These are phyloP conservation scores for Geotrichum reessii DNA, from an alignment of 1,139 yeast species.

Conservation along the genomic window DNA sequence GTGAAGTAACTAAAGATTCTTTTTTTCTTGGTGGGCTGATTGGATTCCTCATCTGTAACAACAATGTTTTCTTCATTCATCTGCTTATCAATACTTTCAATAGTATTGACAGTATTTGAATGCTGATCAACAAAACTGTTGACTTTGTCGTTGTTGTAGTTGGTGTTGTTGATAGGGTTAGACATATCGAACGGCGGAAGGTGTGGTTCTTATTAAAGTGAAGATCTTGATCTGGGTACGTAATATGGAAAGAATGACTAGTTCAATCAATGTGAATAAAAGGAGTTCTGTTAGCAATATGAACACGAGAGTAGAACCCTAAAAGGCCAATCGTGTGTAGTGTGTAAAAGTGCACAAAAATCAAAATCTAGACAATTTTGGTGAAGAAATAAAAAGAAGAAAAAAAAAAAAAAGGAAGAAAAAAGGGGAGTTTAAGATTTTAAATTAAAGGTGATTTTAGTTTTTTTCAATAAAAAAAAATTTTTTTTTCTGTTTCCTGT, in stretches of 20 bases:
- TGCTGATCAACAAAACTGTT: not conserved
- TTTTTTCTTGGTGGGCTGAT: not conserved
- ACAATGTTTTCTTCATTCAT: not conserved
- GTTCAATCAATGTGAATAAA: not conserved
- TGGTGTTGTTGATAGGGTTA: not conserved
- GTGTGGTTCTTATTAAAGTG: not conserved
- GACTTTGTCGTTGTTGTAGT: not conserved
- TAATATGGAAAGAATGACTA: not conserved
- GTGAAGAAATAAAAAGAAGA: not conserved
- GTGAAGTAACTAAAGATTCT: constrained; percentile 32
- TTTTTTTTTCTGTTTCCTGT: not conserved
- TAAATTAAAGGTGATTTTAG: not conserved
- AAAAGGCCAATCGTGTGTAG: constrained; percentile 22
- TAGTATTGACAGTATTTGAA: not conserved
- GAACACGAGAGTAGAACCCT: constrained; percentile 23
- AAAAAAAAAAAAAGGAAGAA: not conserved
- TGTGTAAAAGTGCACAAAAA: not conserved
- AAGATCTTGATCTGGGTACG: not conserved
- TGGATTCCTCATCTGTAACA: not conserved
- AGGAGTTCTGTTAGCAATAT: constrained; percentile 16
- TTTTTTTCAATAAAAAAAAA: not conserved
- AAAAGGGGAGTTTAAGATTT: not conserved
- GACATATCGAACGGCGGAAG: not conserved
- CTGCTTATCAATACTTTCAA: not conserved
- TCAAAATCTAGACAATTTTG: not conserved